Evolutionary conservation across 106 monocot genomes (phyloP).

Genomic region (Dioscorea dumetorum): DNA sequence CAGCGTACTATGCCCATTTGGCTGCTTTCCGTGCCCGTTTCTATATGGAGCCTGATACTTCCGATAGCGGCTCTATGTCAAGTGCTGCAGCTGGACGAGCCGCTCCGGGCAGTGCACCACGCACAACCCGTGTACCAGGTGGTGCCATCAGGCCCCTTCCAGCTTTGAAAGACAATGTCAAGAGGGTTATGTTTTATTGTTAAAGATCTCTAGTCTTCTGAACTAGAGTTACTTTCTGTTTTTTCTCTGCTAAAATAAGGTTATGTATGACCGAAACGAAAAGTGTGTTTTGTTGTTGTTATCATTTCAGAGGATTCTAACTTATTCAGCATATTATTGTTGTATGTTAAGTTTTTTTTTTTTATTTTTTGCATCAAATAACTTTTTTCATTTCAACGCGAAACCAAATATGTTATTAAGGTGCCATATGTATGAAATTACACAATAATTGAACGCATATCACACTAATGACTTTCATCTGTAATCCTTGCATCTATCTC

Average conservation of each 20-base stretch:
- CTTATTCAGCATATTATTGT: not conserved
- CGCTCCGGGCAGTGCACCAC: constrained; percentile 22
- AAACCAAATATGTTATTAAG: not conserved
- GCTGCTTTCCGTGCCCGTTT: constrained; percentile 90
- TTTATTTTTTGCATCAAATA: not conserved
- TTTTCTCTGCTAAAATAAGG: not conserved
- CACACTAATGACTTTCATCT: not conserved
- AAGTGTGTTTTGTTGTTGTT: not conserved
- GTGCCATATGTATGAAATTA: not conserved
- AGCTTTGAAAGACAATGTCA: constrained; percentile 85
- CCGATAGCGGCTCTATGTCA: constrained; percentile 66
- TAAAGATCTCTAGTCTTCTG: constrained; percentile 6
- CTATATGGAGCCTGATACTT: constrained; percentile 82
- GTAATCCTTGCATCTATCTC: not conserved
- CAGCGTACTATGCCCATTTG: constrained; percentile 91
- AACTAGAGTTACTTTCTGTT: not conserved
- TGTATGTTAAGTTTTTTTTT: too few species aligned
- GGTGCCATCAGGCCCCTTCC: constrained; percentile 66
- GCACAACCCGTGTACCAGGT: constrained; percentile 32
- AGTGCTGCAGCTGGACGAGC: constrained; percentile 49
- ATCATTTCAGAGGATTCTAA: not conserved
- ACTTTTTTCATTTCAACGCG: not conserved
- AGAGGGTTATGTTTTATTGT: constrained; percentile 93
- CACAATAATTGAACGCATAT: not conserved
- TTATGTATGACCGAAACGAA: not conserved